Base-by-base conservation (phyloP, 495 filamentous ascomycete species). In the Viridothelium virens region DNA sequence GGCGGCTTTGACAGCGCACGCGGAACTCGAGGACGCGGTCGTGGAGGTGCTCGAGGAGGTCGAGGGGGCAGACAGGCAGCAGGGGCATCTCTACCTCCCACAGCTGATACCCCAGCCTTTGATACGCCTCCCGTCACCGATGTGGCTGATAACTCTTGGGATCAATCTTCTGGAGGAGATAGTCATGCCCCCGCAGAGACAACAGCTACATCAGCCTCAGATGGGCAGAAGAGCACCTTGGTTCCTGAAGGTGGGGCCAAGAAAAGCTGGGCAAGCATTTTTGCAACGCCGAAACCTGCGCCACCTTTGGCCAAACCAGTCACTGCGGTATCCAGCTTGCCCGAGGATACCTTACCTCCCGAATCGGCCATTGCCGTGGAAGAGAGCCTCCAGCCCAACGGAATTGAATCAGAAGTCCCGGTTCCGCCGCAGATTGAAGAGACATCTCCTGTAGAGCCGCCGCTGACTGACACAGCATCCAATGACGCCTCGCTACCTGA, bases 11-110 rank as follows among this genome's bases (percentile, higher is more conserved):
- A 92, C 47, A 76, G 79, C 70, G 81, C 83, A 69, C 83, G 87
- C 76, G 77, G 79, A 61, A 84, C 86, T 65, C 86, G 91, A 74
- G 88, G 86, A 71, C 87, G 90, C 71, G 88, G 89, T 69, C 87
- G 91, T 76, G 88, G 90, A 70, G 74, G 71, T 16, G 85, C 84
- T 71, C 85, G 89, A 72, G 86, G 88, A 73, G 87, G 86, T 63
- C 83, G 90, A 69, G 85, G 70, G 44, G 66, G 72, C 16, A 75
- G 77, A 16, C 70, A 66, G 31, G 56, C 68, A 46, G 61, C 70
- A 33, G 72, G 72, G 38, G 72, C 70, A 34, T 59, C 63, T 4
- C 72, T 72, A 53, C 67, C 74, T 11, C 71, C 74, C 18, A 77
- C 71, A 31, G 67, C 48, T 10, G 74, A 78, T n/a, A 74, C 76